These are phyloP conservation scores for Silene noctiflora DNA, from an alignment of 179 eudicot genomes.

Conservation along the genomic window DNA sequence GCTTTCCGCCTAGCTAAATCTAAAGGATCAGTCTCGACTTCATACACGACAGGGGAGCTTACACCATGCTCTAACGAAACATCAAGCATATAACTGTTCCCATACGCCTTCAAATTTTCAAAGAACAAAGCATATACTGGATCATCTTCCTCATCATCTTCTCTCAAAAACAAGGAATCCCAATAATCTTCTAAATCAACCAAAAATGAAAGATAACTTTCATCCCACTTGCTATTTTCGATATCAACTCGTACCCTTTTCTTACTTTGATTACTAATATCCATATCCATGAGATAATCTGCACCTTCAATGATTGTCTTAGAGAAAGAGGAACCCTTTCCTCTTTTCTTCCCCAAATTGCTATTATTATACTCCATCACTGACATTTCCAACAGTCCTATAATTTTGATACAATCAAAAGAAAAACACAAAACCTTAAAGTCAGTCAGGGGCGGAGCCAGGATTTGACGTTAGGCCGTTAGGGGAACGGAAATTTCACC, in stretches of 20 bases:
- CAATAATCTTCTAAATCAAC: not conserved
- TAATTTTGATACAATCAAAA: not conserved
- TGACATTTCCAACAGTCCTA: not conserved
- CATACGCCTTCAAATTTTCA: constrained; percentile 15
- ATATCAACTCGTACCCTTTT: not conserved
- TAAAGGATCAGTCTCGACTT: constrained; percentile 5
- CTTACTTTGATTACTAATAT: not conserved
- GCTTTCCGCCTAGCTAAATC: constrained; percentile 12
- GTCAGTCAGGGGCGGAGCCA: not conserved
- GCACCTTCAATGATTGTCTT: constrained; percentile 14
- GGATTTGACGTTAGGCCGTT: too few species aligned
- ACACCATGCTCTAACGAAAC: constrained; percentile 26
- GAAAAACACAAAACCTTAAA: not conserved
- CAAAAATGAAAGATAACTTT: constrained; percentile 13
- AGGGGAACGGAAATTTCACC: too few species aligned
- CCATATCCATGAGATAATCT: constrained; percentile 25
- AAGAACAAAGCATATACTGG: constrained; percentile 25
- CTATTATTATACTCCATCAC: not conserved
- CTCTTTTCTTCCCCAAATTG: not conserved
- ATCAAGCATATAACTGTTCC: constrained; percentile 27
- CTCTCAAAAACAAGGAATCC: constrained; percentile 8
- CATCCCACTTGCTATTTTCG: constrained; percentile 14
- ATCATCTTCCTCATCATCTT: constrained; percentile 25
- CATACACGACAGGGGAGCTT: constrained; percentile 22
- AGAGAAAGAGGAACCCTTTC: not conserved